phyloP scores from a whole-genome alignment of 495 filamentous ascomycete species.

The Terfezia boudieri region DNA sequence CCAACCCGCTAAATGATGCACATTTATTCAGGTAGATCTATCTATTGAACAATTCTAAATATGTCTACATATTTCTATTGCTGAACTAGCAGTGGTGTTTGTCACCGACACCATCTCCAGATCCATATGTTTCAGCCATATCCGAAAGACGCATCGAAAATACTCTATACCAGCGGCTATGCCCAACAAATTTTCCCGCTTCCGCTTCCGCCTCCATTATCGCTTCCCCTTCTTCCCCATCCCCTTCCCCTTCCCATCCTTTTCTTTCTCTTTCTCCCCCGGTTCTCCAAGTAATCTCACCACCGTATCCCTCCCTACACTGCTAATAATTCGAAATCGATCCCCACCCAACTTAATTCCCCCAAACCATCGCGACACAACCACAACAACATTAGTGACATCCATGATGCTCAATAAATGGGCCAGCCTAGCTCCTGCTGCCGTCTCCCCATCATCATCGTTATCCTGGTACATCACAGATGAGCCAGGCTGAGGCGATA shows the following conservation, averaged over 20 bases:
- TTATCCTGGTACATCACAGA: slow-evolving; percentile 54
- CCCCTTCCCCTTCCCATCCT: not conserved
- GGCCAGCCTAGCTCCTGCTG: slow-evolving; percentile 63
- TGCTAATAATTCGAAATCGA: slow-evolving; percentile 73
- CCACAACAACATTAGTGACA: slow-evolving; percentile 73
- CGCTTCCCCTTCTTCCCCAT: not conserved
- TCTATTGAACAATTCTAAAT: too few relatives aligned
- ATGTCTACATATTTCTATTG: too few relatives aligned
- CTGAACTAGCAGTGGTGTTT: too few relatives aligned
- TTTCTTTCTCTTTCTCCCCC: slow-evolving; percentile 23
- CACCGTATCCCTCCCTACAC: slow-evolving; percentile 63
- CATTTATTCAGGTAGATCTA: too few relatives aligned
- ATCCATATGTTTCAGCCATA: too few relatives aligned
- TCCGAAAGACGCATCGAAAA: too few relatives aligned
- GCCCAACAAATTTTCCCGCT: too few relatives aligned
- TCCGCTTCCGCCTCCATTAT: too few relatives aligned
- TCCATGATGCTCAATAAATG: slow-evolving; percentile 90
- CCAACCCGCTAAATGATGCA: too few relatives aligned
- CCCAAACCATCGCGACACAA: slow-evolving; percentile 93
- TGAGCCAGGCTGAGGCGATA: slow-evolving; percentile 9
- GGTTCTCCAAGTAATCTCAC: slow-evolving; percentile 40
- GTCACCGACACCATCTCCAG: too few relatives aligned
- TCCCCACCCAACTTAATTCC: slow-evolving; percentile 71
- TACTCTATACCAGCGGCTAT: too few relatives aligned
- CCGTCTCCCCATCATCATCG: slow-evolving; percentile 92